Evolutionary conservation across 768 basidiomycete genomes (phyloP), one percentile per base, ranked within the genome.

Genomic region (Coprinopsis cinerea): DNA sequence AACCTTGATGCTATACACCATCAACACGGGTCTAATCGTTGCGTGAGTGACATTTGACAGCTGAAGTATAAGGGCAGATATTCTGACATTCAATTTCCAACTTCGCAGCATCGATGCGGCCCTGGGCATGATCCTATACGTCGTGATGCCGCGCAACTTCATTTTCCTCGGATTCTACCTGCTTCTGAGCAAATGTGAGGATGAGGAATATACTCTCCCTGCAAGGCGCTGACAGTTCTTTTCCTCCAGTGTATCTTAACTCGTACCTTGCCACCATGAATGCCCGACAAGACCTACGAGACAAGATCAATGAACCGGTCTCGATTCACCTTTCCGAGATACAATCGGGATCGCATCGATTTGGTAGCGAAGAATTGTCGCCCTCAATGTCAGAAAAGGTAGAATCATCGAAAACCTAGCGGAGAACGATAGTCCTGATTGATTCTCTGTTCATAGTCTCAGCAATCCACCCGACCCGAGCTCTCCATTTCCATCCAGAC

Each of bases 131-230:
- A 63, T 76, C 52, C 57, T 68, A 53, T 80, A 76, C 53, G 62
- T 67, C 25, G 62, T 67, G 1, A 81, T 82, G 80, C 80, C 78
- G 0, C 49, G 67, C 28, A 82, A 78, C 50, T 74, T 77, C 57
- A 66, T 81, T 48, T 79, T 77, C 64, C 57, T 80, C 23, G 76
- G 63, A 1, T 74, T 78, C 55, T 78, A 79, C 54, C 67, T 81
- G 27, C 64, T 73, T 15, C 61, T 80, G 27, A 75, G 76, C 61
- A 80, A 81, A 61, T 55, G 79, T 79, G 42, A 54, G 78, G n/a
- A n/a, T n/a, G n/a, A n/a, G n/a, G 30, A 34, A 34, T 34, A 34
- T 34, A 9, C n/a, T 34, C 30, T 34, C 30, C 9, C 30, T n/a
- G 30, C 30, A 9, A 34, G n/a, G n/a, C n/a, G n/a, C n/a, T n/a